Conservation (phyloP, 106 monocot species). For the Dendrobium huoshanense region DNA sequence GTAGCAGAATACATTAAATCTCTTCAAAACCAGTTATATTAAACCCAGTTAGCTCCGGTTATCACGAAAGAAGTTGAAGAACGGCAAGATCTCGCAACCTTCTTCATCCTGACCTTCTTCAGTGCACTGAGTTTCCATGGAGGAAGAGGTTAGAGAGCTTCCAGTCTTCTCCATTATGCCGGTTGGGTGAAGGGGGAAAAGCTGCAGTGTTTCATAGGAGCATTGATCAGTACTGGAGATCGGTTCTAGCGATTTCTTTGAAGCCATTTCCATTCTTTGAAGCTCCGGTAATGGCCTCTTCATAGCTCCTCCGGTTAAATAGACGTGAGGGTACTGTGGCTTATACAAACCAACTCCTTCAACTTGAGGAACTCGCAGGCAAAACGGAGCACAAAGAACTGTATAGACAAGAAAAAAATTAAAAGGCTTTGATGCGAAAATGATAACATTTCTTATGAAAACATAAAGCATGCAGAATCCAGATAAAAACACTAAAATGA, state of each 20-base stretch:
- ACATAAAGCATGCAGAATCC: not conserved
- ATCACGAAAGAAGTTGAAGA: constrained; percentile 4
- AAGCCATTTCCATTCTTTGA: not conserved
- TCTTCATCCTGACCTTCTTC: not conserved
- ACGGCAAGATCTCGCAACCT: not conserved
- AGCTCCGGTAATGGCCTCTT: not conserved
- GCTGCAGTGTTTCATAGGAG: constrained; percentile 44
- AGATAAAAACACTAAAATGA: not conserved
- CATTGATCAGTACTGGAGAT: not conserved
- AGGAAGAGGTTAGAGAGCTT: not conserved
- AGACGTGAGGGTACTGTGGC: constrained; percentile 9
- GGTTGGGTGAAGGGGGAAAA: constrained; percentile 75
- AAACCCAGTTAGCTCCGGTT: not conserved
- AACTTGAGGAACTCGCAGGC: constrained; percentile 17
- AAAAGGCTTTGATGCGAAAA: not conserved
- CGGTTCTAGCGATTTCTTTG: not conserved
- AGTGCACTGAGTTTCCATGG: not conserved
- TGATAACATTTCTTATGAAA: not conserved
- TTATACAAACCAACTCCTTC: constrained; percentile 16
- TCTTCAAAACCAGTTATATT: too few species aligned
- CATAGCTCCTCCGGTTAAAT: constrained; percentile 10
- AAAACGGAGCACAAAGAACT: constrained; percentile 43
- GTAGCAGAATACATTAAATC: too few species aligned
- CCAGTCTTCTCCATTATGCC: not conserved
- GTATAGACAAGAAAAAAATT: not conserved